A percentile compares a stretch with the other conserved stretches of the same genome.
These are phyloP conservation scores for Colletotrichum tofieldiae DNA, from an alignment of 2,329 filamentous ascomycete genomes.

Conservation along the genomic window DNA sequence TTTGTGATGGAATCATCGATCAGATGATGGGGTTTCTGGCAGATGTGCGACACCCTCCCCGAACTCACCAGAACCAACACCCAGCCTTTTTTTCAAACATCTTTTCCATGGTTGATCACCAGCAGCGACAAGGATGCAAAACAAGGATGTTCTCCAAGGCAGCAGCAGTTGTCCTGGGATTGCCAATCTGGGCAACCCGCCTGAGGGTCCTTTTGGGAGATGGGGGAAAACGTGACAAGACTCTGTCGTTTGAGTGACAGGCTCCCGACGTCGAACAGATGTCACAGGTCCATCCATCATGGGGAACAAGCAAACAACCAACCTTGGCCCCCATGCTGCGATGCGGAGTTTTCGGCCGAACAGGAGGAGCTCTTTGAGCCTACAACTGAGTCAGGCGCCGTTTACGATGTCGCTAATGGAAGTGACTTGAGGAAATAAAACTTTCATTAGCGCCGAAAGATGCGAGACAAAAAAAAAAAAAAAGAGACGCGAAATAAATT, in stretches of 20 bases:
- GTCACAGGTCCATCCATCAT: not conserved
- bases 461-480: not conserved
- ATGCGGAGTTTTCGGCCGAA: slow-evolving; percentile 27
- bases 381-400: slow-evolving; percentile 19
- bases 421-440: not conserved
- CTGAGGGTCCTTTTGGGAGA: not conserved
- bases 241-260: slow-evolving; percentile 22
- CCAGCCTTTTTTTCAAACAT: not conserved
- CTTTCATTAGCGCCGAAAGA: not conserved
- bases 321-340: not conserved
- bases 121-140: slow-evolving; percentile 24
- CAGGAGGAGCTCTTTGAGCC: not conserved
- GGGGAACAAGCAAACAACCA: not conserved
- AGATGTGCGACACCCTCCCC: slow-evolving; percentile 4
- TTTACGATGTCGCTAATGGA: not conserved
- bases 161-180: slow-evolving; percentile 10
- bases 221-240: slow-evolving; percentile 11
- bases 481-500: slow-evolving; percentile 1
- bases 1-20: slow-evolving; percentile 38
- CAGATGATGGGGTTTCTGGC: slow-evolving; percentile 36
- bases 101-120: slow-evolving; percentile 22
- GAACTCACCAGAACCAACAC: slow-evolving; percentile 26
- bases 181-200: slow-evolving; percentile 20
- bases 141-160: slow-evolving; percentile 29
- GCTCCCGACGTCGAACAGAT: slow-evolving; percentile 22